Conservation (phyloP, 1,139 yeast species). For the Scheffersomyces segobiensis region DNA sequence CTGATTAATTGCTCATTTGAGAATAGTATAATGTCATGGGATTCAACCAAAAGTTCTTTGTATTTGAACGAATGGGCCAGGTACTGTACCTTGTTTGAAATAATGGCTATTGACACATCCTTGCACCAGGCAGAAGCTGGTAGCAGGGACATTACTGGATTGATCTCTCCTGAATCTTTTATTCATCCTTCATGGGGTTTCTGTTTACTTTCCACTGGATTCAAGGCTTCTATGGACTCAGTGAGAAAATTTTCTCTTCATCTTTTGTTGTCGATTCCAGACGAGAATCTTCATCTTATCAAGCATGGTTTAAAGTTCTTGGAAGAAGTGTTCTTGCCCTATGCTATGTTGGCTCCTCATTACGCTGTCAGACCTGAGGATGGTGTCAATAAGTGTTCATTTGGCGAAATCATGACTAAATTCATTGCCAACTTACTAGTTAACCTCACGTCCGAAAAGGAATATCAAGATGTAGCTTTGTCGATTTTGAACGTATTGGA, state of each 20-base stretch:
- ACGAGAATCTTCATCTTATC: conserved; percentile 50
- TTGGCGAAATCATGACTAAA: conserved; percentile 51
- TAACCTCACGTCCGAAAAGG: conserved; percentile 31
- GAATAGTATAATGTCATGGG: conserved; percentile 51
- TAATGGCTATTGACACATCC: conserved; percentile 82
- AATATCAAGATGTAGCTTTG: conserved; percentile 16
- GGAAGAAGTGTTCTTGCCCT: conserved; percentile 57
- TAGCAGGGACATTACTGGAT: conserved; percentile 55
- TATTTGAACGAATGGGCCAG: conserved; percentile 66
- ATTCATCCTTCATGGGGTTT: conserved; percentile 75
- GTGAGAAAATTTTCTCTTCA: conserved; percentile 67
- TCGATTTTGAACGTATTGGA: conserved; percentile 48
- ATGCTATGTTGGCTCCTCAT: conserved; percentile 64
- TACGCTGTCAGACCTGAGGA: conserved; percentile 41
- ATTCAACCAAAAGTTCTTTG: conserved; percentile 20
- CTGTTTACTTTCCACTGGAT: conserved; percentile 71
- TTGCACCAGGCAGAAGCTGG: conserved; percentile 87
- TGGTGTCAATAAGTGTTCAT: conserved; percentile 46
- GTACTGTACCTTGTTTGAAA: conserved; percentile 73
- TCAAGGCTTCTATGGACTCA: conserved; percentile 76
- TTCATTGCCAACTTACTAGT: conserved; percentile 51
- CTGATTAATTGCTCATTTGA: conserved; percentile 38
- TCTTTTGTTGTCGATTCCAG: conserved; percentile 55
- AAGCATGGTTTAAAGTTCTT: conserved; percentile 49
- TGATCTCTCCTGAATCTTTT: conserved; percentile 52